Conservation (phyloP, 257 asterid species). For the Coffea eugenioides region DNA sequence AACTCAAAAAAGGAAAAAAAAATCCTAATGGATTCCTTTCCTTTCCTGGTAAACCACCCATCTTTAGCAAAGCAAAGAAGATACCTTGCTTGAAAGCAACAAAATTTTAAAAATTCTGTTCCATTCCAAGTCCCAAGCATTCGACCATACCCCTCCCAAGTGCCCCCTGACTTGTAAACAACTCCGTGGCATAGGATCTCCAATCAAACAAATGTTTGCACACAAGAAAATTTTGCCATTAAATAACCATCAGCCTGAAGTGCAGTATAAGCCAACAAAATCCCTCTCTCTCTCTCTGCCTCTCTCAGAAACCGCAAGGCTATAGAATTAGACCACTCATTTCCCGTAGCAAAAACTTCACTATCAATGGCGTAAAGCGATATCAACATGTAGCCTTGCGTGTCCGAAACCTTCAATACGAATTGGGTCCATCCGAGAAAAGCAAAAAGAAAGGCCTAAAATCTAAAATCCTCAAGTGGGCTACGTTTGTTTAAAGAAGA, state of each 20-base stretch:
- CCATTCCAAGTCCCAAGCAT: slow-evolving; percentile 18
- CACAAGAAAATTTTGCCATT: slow-evolving; percentile 11
- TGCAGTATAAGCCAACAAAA: slow-evolving; percentile 44
- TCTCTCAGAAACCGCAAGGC: background rate
- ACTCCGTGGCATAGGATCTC: background rate
- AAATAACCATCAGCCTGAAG: slow-evolving; percentile 33
- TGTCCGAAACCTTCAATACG: slow-evolving; percentile 44
- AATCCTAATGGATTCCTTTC: background rate
- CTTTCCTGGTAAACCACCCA: background rate
- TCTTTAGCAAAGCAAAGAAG: slow-evolving; percentile 7
- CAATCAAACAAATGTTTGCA: background rate
- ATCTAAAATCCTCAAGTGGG: background rate
- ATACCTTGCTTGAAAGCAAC: slow-evolving; percentile 45
- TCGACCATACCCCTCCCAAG: slow-evolving; percentile 13
- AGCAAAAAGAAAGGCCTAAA: background rate
- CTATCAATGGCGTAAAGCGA: slow-evolving; percentile 64
- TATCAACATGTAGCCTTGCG: slow-evolving; percentile 41
- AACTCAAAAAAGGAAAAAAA: background rate
- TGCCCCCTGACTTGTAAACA: background rate
- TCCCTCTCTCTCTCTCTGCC: background rate
- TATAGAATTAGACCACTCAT: background rate
- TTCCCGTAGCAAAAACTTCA: slow-evolving; percentile 25
- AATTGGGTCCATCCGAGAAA: slow-evolving; percentile 19
- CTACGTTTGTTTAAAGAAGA: background rate
- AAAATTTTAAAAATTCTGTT: slow-evolving; percentile 25